Evolutionary conservation across 163 green algal genomes (phyloP).

Genomic region (Volvox carteri): DNA sequence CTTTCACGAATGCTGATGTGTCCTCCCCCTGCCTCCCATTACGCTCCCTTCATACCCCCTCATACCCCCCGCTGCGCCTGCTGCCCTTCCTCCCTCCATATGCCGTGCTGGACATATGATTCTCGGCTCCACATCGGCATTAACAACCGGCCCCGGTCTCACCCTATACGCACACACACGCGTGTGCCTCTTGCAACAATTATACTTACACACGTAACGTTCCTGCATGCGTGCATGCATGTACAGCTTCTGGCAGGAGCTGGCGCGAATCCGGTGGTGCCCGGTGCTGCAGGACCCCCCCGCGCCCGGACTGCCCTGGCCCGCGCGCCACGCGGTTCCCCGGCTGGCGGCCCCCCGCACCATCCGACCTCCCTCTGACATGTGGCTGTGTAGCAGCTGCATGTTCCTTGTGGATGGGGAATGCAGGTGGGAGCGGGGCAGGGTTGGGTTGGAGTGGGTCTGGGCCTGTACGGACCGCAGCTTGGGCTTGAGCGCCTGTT

Average conservation of each 20-base stretch:
- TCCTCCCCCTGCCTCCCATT: no score
- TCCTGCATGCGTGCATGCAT: no score
- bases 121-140: no score
- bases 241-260: conserved; percentile 71
- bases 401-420: conserved; percentile 77
- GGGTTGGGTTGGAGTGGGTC: no score
- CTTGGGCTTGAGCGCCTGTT: no score
- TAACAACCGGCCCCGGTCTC: no score
- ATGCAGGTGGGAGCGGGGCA: conserved; percentile 61
- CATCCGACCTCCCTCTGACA: conserved; percentile 65
- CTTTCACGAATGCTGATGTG: no score
- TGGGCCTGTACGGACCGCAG: no score
- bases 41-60: no score
- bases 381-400: conserved; percentile 75
- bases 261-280: conserved; percentile 71
- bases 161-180: no score
- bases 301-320: conserved; percentile 70
- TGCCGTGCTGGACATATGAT: not conserved
- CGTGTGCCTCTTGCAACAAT: no score
- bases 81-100: not conserved
- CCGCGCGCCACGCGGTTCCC: not conserved
- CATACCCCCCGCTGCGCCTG: not conserved
- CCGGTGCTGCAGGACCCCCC: conserved; percentile 69
- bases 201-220: no score
- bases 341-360: conserved; percentile 62